phyloP scores from a whole-genome alignment of 129 eudicot species.

The Artemisia annua region DNA sequence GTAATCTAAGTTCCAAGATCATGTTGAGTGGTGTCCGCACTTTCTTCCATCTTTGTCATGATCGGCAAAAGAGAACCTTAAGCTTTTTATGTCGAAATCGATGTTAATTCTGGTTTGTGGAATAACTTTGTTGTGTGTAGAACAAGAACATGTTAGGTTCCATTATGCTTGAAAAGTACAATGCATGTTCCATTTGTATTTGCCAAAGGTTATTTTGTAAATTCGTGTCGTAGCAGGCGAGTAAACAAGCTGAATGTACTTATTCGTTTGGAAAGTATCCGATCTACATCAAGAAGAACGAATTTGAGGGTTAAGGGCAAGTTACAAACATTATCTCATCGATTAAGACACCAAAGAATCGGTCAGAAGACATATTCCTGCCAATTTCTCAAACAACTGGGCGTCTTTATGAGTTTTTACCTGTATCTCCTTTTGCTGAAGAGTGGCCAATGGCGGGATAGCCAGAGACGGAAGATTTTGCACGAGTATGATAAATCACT shows the following conservation, averaged over 20 bases:
- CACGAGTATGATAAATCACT: background rate
- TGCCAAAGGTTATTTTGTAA: background rate
- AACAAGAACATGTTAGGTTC: slow-evolving; percentile 5
- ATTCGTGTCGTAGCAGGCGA: background rate
- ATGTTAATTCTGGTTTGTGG: background rate
- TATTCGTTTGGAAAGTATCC: background rate
- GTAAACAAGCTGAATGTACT: background rate
- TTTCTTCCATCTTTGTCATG: slow-evolving; percentile 8
- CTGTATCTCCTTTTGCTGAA: too few species aligned
- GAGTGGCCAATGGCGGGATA: too few species aligned
- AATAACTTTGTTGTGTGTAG: background rate
- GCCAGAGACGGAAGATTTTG: background rate
- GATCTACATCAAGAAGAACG: too few species aligned
- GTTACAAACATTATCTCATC: too few species aligned
- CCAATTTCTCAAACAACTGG: too few species aligned
- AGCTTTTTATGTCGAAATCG: background rate
- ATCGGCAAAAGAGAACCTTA: slow-evolving; percentile 17
- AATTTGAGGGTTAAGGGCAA: too few species aligned
- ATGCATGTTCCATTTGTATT: too few species aligned
- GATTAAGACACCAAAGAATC: too few species aligned
- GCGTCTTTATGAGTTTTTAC: too few species aligned
- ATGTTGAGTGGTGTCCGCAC: background rate
- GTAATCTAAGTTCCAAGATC: background rate
- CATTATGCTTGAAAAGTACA: background rate
- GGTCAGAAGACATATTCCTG: too few species aligned